Evolutionary conservation across 805 yeast genomes (phyloP).

Genomic region (Saturnispora diversa): DNA sequence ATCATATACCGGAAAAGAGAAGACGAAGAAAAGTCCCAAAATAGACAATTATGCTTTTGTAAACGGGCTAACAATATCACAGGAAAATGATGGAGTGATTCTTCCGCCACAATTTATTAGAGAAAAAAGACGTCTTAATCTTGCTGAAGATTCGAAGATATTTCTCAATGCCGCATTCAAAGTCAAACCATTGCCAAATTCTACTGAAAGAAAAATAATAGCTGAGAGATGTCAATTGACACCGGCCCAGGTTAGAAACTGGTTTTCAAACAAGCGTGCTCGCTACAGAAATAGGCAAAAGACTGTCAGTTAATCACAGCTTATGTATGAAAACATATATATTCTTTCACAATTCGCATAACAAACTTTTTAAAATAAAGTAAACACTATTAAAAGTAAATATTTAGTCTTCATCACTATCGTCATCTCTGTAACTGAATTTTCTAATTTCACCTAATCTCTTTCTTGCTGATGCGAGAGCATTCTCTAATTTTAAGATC

Average conservation of each 20-base stretch:
- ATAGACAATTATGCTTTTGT: neutral
- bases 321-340: too few species aligned
- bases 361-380: neutral
- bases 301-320: neutral
- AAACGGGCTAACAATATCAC: neutral
- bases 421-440: slow-evolving; percentile 60
- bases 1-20: neutral
- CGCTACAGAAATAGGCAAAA: slow-evolving; percentile 5
- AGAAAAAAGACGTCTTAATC: neutral
- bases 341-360: too few species aligned
- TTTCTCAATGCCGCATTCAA: slow-evolving; percentile 10
- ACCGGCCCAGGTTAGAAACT: slow-evolving; percentile 13
- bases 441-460: slow-evolving; percentile 79
- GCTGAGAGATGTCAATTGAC: slow-evolving; percentile 13
- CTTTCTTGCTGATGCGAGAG: slow-evolving; percentile 63
- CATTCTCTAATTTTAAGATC: slow-evolving; percentile 73
- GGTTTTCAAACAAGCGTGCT: slow-evolving; percentile 17
- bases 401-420: slow-evolving; percentile 39
- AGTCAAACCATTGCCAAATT: slow-evolving; percentile 12
- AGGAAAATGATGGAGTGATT: neutral
- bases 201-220: slow-evolving; percentile 13
- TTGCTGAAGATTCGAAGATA: slow-evolving; percentile 4
- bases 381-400: neutral
- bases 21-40: neutral
- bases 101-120: neutral